phyloP scores from a whole-genome alignment of 179 eudicot genomes.

The Carnegiea gigantea region DNA sequence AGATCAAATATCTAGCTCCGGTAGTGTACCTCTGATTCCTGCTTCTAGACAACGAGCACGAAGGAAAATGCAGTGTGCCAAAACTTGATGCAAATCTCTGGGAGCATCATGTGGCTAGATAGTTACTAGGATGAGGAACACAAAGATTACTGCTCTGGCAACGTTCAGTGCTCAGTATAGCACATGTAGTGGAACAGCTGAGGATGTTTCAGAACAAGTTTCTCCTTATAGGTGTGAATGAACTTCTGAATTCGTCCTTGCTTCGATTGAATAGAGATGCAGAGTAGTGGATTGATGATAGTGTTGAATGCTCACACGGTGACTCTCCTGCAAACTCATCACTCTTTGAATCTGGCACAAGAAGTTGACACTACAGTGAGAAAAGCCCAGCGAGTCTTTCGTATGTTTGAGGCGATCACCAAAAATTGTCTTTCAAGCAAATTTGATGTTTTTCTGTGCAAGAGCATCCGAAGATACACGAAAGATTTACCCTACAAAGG shows the following conservation, averaged over 20 bases:
- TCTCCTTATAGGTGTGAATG: not conserved
- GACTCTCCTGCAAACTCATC: not conserved
- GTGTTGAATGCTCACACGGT: not conserved
- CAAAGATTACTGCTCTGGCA: slow-evolving; percentile 21
- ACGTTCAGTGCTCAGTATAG: slow-evolving; percentile 4
- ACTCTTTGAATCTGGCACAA: not conserved
- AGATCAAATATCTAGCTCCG: slow-evolving; percentile 21
- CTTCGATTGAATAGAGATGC: not conserved
- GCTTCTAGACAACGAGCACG: slow-evolving; percentile 9
- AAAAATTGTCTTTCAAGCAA: not conserved
- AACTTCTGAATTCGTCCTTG: not conserved
- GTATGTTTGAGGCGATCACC: not conserved
- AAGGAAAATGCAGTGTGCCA: slow-evolving; percentile 24
- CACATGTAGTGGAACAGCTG: slow-evolving; percentile 20
- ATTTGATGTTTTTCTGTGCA: not conserved
- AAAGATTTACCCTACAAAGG: not conserved
- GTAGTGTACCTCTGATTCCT: slow-evolving; percentile 10
- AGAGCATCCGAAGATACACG: not conserved
- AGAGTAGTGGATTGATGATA: not conserved
- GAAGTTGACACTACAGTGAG: not conserved
- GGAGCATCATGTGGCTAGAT: slow-evolving; percentile 10
- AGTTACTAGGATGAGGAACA: slow-evolving; percentile 16
- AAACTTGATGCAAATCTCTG: slow-evolving; percentile 14
- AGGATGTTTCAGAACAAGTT: slow-evolving; percentile 25
- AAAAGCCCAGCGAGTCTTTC: not conserved